A percentile compares a stretch with the other conserved stretches of the same genome.
These are phyloP conservation scores for Carnegiea gigantea DNA, from an alignment of 179 eudicot species.

Conservation along the genomic window DNA sequence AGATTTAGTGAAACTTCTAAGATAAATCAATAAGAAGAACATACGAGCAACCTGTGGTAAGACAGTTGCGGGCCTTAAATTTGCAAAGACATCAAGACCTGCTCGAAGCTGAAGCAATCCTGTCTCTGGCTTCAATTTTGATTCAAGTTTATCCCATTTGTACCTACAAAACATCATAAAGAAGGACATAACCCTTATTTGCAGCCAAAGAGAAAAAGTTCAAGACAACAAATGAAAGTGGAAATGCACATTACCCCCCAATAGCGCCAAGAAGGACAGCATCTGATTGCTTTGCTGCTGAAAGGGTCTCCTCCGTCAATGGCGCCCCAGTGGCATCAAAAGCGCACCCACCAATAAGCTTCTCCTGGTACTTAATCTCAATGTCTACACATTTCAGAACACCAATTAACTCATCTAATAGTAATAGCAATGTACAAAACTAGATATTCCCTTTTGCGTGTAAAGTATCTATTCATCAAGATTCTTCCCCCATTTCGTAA, in stretches of 20 bases:
- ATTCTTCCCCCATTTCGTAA: too few relatives aligned
- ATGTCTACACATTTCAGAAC: constrained; percentile 41
- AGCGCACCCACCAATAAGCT: constrained; percentile 90
- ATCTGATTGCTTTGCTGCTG: constrained; percentile 70
- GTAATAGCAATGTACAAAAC: background rate
- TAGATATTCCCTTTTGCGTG: background rate
- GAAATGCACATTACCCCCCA: constrained; percentile 61
- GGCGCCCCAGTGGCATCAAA: constrained; percentile 88
- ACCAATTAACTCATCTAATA: background rate
- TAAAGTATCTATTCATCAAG: background rate
- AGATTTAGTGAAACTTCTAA: background rate
- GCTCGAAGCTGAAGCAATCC: constrained; percentile 89
- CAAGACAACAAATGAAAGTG: background rate
- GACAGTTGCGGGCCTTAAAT: constrained; percentile 93
- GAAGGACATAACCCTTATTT: constrained; percentile 1
- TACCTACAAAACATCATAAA: constrained; percentile 46
- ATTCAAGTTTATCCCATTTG: constrained; percentile 92
- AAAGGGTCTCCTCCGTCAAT: constrained; percentile 88
- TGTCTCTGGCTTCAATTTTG: constrained; percentile 80
- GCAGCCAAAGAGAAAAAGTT: background rate
- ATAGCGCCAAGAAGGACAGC: constrained; percentile 98
- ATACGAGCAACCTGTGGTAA: constrained; percentile 68
- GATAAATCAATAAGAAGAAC: background rate
- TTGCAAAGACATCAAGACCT: constrained; percentile 95
- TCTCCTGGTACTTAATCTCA: constrained; percentile 76